phyloP scores from a whole-genome alignment of 2,329 filamentous ascomycete genomes.

The Pseudogymnoascus sp. region DNA sequence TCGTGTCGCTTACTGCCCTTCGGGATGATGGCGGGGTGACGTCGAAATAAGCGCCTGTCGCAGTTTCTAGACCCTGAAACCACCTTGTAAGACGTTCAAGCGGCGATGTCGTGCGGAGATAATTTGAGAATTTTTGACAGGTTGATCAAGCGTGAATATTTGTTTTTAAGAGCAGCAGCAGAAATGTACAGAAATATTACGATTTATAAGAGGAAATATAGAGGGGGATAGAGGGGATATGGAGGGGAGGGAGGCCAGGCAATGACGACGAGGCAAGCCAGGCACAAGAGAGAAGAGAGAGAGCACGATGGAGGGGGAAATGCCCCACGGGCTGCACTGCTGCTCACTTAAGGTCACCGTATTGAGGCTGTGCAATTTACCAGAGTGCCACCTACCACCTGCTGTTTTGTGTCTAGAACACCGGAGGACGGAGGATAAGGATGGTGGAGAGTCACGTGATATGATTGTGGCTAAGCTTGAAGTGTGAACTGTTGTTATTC shows the following conservation, averaged over 20 bases:
- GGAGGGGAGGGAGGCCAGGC: neutral
- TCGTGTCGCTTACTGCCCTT: constrained; percentile 4
- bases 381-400: neutral
- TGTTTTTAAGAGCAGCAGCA: neutral
- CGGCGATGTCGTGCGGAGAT: neutral
- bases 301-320: constrained; percentile 5
- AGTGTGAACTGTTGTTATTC: neutral
- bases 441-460: neutral
- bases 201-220: neutral
- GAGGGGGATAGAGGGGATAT: neutral
- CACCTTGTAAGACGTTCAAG: neutral
- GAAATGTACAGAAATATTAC: neutral
- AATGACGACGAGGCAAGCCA: constrained; percentile 5
- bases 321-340: neutral
- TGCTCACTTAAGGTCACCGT: constrained; percentile 9
- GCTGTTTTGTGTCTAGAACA: neutral
- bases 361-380: constrained; percentile 10
- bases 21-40: constrained; percentile 3
- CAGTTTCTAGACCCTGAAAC: constrained; percentile 6
- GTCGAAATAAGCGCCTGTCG: constrained; percentile 6
- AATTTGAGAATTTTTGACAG: neutral
- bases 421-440: neutral
- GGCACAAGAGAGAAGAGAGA: neutral
- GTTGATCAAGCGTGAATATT: neutral
- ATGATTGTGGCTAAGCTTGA: neutral